Percentiles rank a stretch among this genome's conserved stretches.
Evolutionary conservation across 2,329 filamentous ascomycete genomes (phyloP).

Genomic region (Pseudocercospora vitis): DNA sequence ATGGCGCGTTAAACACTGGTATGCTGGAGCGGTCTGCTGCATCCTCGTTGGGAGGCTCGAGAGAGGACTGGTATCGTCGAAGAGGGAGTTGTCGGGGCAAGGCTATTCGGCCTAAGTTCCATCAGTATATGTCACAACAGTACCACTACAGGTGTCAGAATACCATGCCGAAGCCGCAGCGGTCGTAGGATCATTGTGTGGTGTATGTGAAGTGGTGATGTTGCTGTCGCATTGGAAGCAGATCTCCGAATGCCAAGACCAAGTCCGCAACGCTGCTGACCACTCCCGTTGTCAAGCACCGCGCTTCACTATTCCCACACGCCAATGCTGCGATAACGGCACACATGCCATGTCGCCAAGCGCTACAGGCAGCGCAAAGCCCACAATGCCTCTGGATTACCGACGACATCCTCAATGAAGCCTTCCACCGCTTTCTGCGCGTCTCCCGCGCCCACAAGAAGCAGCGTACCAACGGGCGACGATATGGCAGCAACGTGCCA

Average conservation of each 20-base stretch:
- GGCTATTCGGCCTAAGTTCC: constrained; percentile 40
- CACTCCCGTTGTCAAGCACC: constrained; percentile 8
- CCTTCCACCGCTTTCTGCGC: constrained; percentile 54
- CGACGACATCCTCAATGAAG: constrained; percentile 55
- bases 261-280: constrained; percentile 6
- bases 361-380: constrained; percentile 20
- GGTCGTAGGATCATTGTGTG: constrained; percentile 47
- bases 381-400: constrained; percentile 59
- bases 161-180: constrained; percentile 44
- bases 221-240: constrained; percentile 1
- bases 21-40: constrained; percentile 4
- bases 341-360: constrained; percentile 32
- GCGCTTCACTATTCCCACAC: constrained; percentile 2
- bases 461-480: constrained; percentile 36
- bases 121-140: neutral
- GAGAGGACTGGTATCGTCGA: constrained; percentile 39
- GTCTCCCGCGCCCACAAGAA: constrained; percentile 28
- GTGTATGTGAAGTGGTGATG: neutral
- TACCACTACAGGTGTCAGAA: neutral
- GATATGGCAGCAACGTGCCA: constrained; percentile 61
- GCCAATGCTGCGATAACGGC: constrained; percentile 13
- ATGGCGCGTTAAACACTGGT: constrained; percentile 11
- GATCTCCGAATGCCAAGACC: neutral
- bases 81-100: constrained; percentile 39
- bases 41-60: constrained; percentile 22